phyloP scores from a whole-genome alignment of 2,329 filamentous ascomycete species.

The Shiraia bambusicola region DNA sequence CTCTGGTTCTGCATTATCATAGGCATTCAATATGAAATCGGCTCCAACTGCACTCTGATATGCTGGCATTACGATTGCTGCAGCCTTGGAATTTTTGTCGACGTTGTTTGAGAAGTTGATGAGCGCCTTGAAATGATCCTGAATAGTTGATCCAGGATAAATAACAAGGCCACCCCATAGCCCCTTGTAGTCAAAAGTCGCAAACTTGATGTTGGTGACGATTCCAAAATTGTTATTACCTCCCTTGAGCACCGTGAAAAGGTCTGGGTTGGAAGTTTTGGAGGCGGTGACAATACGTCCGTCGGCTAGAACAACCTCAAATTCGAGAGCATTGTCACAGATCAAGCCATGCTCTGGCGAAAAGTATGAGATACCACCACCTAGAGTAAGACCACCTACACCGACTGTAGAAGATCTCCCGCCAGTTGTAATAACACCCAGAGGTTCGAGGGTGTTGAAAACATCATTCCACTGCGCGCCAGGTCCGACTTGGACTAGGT shows the following conservation, averaged over 20 bases:
- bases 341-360: constrained; percentile 27
- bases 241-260: constrained; percentile 37
- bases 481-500: constrained; percentile 22
- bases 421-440: constrained; percentile 24
- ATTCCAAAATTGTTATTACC: constrained; percentile 41
- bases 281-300: constrained; percentile 28
- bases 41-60: constrained; percentile 15
- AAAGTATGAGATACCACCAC: constrained; percentile 36
- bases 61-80: constrained; percentile 22
- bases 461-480: constrained; percentile 32
- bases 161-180: constrained; percentile 41
- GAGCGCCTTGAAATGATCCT: constrained; percentile 26
- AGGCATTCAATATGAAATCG: constrained; percentile 22
- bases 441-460: constrained; percentile 24
- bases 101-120: constrained; percentile 22
- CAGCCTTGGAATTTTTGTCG: constrained; percentile 18
- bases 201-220: constrained; percentile 33
- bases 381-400: constrained; percentile 28
- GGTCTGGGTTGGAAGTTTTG: constrained; percentile 24
- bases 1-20: constrained; percentile 24
- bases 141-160: constrained; percentile 17
- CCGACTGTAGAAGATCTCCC: constrained; percentile 28
- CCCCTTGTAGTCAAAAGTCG: constrained; percentile 22
- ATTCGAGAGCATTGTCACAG: constrained; percentile 37
- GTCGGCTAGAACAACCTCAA: constrained; percentile 38